phyloP scores from a whole-genome alignment of 106 monocot genomes.

The Gastrodia elata region DNA sequence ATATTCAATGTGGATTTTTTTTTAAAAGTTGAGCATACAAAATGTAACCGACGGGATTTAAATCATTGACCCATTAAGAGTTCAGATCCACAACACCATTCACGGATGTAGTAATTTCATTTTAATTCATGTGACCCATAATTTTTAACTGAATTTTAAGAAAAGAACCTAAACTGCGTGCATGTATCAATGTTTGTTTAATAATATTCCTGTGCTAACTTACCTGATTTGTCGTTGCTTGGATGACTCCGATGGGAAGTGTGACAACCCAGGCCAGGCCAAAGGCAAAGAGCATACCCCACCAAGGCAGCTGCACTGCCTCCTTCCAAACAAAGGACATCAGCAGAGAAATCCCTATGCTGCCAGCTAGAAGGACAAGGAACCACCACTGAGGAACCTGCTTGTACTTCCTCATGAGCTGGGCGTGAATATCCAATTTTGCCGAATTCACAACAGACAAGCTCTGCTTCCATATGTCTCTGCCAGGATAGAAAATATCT shows the following conservation, averaged over 20 bases:
- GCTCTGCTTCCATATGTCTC: slow-evolving; percentile 85
- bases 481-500: slow-evolving; percentile 9
- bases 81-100: no score
- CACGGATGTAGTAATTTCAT: no score
- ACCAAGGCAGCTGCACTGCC: slow-evolving; percentile 88
- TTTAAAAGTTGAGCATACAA: no score
- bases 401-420: slow-evolving; percentile 77
- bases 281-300: slow-evolving; percentile 86
- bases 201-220: not conserved
- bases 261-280: slow-evolving; percentile 72
- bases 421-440: slow-evolving; percentile 63
- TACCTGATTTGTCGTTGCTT: slow-evolving; percentile 93
- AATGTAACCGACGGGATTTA: no score
- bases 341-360: slow-evolving; percentile 46
- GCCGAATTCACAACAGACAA: slow-evolving; percentile 47
- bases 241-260: slow-evolving; percentile 83
- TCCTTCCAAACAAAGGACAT: slow-evolving; percentile 71
- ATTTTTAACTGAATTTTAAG: no score
- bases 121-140: no score
- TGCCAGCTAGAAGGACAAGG: slow-evolving; percentile 51
- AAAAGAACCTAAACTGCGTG: no score
- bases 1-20: no score
- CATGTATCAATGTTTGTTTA: no score
- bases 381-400: slow-evolving; percentile 94
- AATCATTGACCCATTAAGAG: no score